phyloP scores from a whole-genome alignment of 2,329 filamentous ascomycete species.

The Clonostachys rosea region DNA sequence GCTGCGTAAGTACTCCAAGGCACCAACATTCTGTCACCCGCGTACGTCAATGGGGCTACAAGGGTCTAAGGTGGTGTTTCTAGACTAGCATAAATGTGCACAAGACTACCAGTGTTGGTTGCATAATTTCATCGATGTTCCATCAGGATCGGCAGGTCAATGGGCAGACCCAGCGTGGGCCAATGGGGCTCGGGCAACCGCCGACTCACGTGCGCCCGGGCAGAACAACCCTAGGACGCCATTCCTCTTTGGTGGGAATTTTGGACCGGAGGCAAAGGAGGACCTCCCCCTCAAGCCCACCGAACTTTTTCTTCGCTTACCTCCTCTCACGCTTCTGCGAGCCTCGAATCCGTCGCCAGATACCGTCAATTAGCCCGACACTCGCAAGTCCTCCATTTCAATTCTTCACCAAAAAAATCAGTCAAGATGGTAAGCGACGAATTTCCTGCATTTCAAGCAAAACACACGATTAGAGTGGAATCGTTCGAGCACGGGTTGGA shows the following conservation, averaged over 20 bases:
- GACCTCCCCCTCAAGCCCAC: constrained; percentile 26
- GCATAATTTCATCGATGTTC: neutral
- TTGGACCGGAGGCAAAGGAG: constrained; percentile 27
- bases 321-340: constrained; percentile 41
- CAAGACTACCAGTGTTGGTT: neutral
- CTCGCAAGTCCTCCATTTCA: constrained; percentile 40
- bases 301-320: constrained; percentile 45
- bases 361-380: constrained; percentile 43
- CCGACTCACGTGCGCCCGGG: constrained; percentile 28
- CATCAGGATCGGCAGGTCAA: neutral
- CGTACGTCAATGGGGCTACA: no score
- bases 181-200: constrained; percentile 8
- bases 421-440: constrained; percentile 64
- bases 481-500: neutral
- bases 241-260: constrained; percentile 28
- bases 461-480: constrained; percentile 5
- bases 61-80: no score
- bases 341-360: constrained; percentile 50
- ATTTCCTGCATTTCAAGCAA: constrained; percentile 6
- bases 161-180: constrained; percentile 1
- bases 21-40: no score
- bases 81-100: neutral
- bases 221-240: constrained; percentile 30
- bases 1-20: no score
- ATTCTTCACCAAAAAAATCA: constrained; percentile 40